Evolutionary conservation across 176 grass and related monocot genomes (phyloP).

Genomic region (Tuctoria greenei): DNA sequence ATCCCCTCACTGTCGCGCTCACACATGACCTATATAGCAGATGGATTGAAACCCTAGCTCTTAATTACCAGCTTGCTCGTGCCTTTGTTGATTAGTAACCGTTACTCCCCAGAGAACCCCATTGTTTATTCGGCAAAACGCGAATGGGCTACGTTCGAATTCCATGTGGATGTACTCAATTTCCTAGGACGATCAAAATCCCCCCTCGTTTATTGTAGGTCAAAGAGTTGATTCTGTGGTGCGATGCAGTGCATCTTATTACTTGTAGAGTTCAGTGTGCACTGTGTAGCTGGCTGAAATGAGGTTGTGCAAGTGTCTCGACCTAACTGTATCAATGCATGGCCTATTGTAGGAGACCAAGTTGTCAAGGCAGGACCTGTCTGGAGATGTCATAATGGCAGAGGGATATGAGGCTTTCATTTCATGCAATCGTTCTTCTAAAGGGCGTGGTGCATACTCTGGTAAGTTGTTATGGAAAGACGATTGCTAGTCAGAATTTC

Average conservation of each 20-base stretch:
- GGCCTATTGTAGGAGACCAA: constrained; percentile 76
- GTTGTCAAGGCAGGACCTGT: constrained; percentile 77
- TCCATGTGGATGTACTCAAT: not conserved
- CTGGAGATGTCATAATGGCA: constrained; percentile 73
- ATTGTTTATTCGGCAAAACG: not conserved
- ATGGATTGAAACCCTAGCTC: constrained; percentile 39
- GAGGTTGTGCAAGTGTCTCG: not conserved
- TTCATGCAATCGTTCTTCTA: constrained; percentile 72
- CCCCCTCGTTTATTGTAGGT: not conserved
- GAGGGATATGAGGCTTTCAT: constrained; percentile 93
- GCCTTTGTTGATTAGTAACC: not conserved
- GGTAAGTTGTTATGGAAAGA: constrained; percentile 38
- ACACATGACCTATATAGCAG: not conserved
- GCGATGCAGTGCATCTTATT: not conserved
- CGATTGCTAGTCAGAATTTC: not conserved
- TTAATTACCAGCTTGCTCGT: not conserved
- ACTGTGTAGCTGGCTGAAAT: not conserved
- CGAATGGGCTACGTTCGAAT: not conserved
- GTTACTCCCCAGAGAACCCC: not conserved
- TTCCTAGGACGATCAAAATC: not conserved
- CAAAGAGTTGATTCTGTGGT: not conserved
- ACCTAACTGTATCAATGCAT: constrained; percentile 6
- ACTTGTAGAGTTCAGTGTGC: not conserved
- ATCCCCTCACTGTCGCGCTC: not conserved
- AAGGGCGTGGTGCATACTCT: constrained; percentile 72